Conservation (phyloP, 768 basidiomycete genomes). For the Rhodotorula paludigena region DNA sequence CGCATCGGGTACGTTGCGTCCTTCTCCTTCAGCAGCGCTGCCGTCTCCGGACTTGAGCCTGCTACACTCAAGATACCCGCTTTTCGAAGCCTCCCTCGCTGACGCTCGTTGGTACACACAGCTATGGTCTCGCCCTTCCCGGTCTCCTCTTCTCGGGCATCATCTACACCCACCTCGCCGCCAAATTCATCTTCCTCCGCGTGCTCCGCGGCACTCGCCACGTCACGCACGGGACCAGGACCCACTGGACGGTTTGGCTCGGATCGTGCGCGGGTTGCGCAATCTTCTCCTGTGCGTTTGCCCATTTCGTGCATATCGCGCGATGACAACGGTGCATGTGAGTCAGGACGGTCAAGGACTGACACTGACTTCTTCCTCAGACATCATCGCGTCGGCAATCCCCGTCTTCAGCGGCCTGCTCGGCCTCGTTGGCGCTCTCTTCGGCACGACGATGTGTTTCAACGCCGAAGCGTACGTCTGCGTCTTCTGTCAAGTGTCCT, state of each 20-base stretch:
- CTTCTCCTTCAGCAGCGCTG: constrained; percentile 40
- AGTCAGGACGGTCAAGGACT: too few relatives aligned
- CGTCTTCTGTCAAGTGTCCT: too few relatives aligned
- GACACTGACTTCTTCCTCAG: too few relatives aligned
- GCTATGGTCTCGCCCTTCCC: too few relatives aligned
- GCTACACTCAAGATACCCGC: not conserved
- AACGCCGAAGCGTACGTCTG: too few relatives aligned
- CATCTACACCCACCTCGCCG: too few relatives aligned
- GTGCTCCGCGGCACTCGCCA: constrained; percentile 36
- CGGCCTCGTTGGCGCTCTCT: too few relatives aligned
- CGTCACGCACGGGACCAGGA: constrained; percentile 23
- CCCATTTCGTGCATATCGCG: too few relatives aligned
- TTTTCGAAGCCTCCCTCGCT: not conserved
- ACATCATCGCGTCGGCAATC: constrained; percentile 36
- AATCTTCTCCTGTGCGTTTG: constrained; percentile 36
- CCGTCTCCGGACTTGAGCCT: constrained; percentile 21
- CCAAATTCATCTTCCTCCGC: constrained; percentile 42
- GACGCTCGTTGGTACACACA: constrained; percentile 1
- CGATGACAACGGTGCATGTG: too few relatives aligned
- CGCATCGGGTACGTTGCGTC: constrained; percentile 39
- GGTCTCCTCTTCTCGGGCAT: too few relatives aligned
- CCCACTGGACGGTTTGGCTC: constrained; percentile 41
- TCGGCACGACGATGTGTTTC: too few relatives aligned
- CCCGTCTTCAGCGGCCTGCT: constrained; percentile 15
- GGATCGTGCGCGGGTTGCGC: constrained; percentile 8